Conservation (phyloP, 495 filamentous ascomycete genomes). For the Neurospora sp. region DNA sequence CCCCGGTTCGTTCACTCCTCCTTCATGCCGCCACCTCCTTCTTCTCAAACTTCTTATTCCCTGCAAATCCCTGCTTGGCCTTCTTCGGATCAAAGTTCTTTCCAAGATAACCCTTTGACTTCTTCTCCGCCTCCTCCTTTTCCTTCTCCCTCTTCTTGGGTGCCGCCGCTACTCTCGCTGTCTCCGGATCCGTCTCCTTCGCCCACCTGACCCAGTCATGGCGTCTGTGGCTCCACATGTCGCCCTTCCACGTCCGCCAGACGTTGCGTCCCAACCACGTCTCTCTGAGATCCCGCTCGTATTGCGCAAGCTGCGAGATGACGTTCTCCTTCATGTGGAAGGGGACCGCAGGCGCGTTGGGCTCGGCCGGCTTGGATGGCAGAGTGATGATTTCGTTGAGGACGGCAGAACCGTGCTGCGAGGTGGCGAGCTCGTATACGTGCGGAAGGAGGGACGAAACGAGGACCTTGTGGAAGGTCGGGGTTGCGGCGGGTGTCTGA, state of each 20-base stretch:
- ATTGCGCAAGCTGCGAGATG: slow-evolving; percentile 30
- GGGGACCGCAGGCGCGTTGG: slow-evolving; percentile 26
- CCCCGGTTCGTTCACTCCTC: neutral
- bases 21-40: neutral
- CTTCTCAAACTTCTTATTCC: neutral
- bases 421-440: slow-evolving; percentile 54
- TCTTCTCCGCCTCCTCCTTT: slow-evolving; percentile 2
- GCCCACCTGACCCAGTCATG: slow-evolving; percentile 62
- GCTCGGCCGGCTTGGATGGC: slow-evolving; percentile 30
- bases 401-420: slow-evolving; percentile 65
- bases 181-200: slow-evolving; percentile 39
- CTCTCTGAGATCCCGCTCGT: slow-evolving; percentile 59
- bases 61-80: neutral
- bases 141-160: slow-evolving; percentile 12
- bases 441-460: slow-evolving; percentile 40
- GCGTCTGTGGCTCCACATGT: slow-evolving; percentile 54
- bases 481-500: slow-evolving; percentile 46
- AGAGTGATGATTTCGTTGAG: slow-evolving; percentile 68
- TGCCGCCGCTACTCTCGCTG: slow-evolving; percentile 13
- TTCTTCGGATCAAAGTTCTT: neutral
- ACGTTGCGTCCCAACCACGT: slow-evolving; percentile 69
- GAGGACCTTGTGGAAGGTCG: slow-evolving; percentile 40
- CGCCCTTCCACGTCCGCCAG: slow-evolving; percentile 89
- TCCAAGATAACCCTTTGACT: neutral
- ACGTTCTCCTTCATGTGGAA: slow-evolving; percentile 45